Base-by-base conservation (phyloP, 2,329 filamentous ascomycete species). In the Alternaria incomplexa region DNA sequence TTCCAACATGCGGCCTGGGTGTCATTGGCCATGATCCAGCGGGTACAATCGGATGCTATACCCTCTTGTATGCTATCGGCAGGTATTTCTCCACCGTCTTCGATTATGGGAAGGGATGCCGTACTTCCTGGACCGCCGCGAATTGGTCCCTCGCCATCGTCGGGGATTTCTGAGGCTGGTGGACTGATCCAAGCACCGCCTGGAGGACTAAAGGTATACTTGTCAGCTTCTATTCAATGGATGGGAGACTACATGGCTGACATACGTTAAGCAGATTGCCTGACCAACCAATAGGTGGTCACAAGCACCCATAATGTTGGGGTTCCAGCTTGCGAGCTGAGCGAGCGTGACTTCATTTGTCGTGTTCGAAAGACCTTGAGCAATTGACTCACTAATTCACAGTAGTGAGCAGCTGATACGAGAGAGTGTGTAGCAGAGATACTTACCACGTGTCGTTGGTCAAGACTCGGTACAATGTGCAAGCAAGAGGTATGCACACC, bases 111-210 rank as follows among this genome's bases (percentile, higher is more conserved):
- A 43, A 54, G 51, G 22, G 51, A 36, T 17, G 36, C 26, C 17
- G 51, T 54, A 32, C 51, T 54, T 15, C 51, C 51, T 36, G 51
- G 51, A 32, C 51, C 51, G 28, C 51, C 51, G 9, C 51, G 51
- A 43, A 54, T n/a, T 20, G 51, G 51, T 20, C 51, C 51, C n/a
- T 54, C 51, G 11, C 30, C 43, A 17, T 43, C 28, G 28, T 54
- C 51, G 8, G 51, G 51, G 30, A 54, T 30, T 11, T 28, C 28
- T 22, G 51, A 22, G 12, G 51, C 30, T 7, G 23, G 15, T 15
- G 26, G 26, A 28, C 26, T 28, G 26, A 54, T 54, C 30, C 30
- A 54, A 9, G 51, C 28, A 11, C 51, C 51, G 20, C 51, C 51
- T 20, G 51, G 51, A 20, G 26, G 51, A 17, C 30, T 54, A 17